Conservation (phyloP, 306 rosid genomes). For the Prosopis cineraria region DNA sequence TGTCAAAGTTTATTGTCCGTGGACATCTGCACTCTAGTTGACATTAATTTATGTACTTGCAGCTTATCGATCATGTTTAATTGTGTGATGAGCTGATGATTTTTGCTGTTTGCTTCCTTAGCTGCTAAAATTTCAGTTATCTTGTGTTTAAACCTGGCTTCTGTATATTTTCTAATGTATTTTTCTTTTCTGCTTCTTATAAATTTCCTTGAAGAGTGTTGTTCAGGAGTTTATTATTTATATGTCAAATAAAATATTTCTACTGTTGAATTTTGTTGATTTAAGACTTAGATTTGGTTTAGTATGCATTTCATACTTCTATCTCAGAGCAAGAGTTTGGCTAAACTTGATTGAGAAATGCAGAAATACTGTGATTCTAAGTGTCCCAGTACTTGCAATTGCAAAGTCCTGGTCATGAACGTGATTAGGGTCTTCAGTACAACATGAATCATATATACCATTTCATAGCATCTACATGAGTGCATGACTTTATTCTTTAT, state of each 20-base stretch:
- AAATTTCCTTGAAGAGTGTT: background rate
- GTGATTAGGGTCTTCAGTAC: background rate
- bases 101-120: background rate
- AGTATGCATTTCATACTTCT: background rate
- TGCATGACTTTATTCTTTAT: background rate
- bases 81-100: background rate
- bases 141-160: background rate
- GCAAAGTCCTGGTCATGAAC: background rate
- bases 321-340: background rate
- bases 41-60: background rate
- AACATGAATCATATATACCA: background rate
- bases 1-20: too few relatives aligned
- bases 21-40: slow-evolving; percentile 3
- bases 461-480: background rate
- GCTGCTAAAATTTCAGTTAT: background rate
- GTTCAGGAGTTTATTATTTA: background rate
- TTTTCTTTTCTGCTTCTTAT: background rate
- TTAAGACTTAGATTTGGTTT: background rate
- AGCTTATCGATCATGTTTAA: background rate
- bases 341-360: background rate
- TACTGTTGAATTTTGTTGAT: background rate
- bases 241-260: background rate
- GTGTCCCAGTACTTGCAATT: background rate
- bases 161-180: background rate
- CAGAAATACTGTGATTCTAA: background rate